Evolutionary conservation across 1,284 basidiomycete genomes (phyloP), one percentile per base, ranked within the genome.

Genomic region (Bjerkandera adusta): DNA sequence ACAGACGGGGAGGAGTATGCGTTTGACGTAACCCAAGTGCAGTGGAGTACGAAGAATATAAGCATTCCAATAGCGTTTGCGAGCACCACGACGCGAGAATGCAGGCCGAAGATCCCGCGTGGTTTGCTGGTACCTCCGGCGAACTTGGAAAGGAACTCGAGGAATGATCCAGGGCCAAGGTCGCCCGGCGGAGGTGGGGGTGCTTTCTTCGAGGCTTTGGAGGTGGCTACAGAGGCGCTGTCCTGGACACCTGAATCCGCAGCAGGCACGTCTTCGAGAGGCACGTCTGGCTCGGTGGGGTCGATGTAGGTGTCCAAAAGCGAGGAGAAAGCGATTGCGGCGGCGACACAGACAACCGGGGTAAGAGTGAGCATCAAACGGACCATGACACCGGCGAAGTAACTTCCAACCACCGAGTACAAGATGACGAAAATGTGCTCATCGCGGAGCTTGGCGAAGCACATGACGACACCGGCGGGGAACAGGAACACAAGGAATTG

Each of bases 301-400:
- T 89, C 93, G 60, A 98, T 78, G 66, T 95, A 99, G 0, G 85
- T 89, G 57, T 98, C 91, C 49, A 98, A 73, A 15, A 99, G 73
- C 12, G 85, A 82, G 12, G 94, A 96, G 53, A 97, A 72, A 1
- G 95, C 92, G 36, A 99, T 85, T 5, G 97, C 97, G 5, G 93
- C 84, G 27, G 90, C 68, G 47, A 99, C 91, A 64, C 94, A 97
- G 35, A 95, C 92, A 46, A 92, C 86, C 0, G 93, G 93, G 0
- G 93, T 96, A 35, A 96, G 79, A 3, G 93, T 89, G 48, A 96
- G 76, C 90, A 97, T 97, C 47, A 95, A 73, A 53, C 95, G 91
- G 50, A 99, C 96, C 96, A 99, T 99, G 66, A 99, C 97, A 46
- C 96, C 95, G 8, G 97, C 96, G 67, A 99, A 99, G 78, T 99